phyloP scores from a whole-genome alignment of 116 monocot species.

The Thalassia testudinum region DNA sequence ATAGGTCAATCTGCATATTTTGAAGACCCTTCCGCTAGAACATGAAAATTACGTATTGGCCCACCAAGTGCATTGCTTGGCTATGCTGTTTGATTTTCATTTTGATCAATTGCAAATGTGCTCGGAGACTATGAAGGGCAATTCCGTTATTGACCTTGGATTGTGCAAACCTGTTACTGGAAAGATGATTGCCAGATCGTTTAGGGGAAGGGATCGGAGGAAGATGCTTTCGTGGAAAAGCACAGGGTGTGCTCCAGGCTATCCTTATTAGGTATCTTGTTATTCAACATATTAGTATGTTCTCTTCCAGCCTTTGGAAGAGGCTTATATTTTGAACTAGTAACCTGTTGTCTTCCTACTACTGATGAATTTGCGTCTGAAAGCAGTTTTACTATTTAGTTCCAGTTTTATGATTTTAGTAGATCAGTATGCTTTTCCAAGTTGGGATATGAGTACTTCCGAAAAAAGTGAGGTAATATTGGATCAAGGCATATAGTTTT shows the following conservation, averaged over 20 bases:
- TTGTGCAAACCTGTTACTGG: constrained; percentile 46
- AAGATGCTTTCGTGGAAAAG: constrained; percentile 68
- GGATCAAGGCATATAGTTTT: too few species aligned
- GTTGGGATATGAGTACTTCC: too few species aligned
- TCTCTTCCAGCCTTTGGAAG: too few species aligned
- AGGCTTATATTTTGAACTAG: too few species aligned
- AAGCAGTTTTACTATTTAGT: too few species aligned
- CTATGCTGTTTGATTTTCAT: constrained; percentile 86
- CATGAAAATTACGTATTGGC: constrained; percentile 46
- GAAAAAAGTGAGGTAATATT: too few species aligned
- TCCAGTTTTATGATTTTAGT: too few species aligned
- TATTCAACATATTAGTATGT: too few species aligned
- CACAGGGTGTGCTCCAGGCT: constrained; percentile 24
- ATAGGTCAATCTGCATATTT: constrained; percentile 79
- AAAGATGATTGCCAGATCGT: constrained; percentile 32
- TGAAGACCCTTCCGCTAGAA: constrained; percentile 38
- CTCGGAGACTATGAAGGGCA: constrained; percentile 20
- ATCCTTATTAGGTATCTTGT: constrained; percentile 21
- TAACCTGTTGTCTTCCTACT: too few species aligned
- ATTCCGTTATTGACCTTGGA: constrained; percentile 56
- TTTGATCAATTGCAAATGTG: constrained; percentile 13
- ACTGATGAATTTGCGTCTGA: too few species aligned
- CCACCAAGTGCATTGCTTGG: constrained; percentile 63
- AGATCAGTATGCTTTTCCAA: too few species aligned
- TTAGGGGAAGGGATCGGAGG: constrained; percentile 89